These are phyloP conservation scores for Paragyromitra xinjiangensis DNA, from an alignment of 495 filamentous ascomycete species.

Conservation along the genomic window DNA sequence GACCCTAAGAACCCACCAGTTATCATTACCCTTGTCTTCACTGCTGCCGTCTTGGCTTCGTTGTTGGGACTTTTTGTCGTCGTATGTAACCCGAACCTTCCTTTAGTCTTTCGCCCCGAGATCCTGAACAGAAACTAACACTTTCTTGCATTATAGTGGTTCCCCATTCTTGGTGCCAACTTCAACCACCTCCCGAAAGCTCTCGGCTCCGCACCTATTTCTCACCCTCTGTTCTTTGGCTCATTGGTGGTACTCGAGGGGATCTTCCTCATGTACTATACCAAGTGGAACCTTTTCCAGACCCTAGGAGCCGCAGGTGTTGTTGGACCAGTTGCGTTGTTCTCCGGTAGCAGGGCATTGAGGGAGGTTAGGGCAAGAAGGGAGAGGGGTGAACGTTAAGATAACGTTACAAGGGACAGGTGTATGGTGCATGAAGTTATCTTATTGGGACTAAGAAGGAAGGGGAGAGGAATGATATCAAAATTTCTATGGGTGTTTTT, in stretches of 20 bases:
- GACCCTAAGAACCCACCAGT: constrained; percentile 83
- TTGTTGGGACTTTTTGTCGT: constrained; percentile 74
- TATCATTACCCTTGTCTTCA: constrained; percentile 81
- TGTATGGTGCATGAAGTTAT: constrained; percentile 1
- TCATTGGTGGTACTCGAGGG: constrained; percentile 87
- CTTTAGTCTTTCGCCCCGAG: background rate
- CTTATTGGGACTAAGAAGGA: constrained; percentile 2
- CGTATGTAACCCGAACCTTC: constrained; percentile 64
- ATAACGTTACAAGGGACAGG: background rate
- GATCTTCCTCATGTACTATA: constrained; percentile 95
- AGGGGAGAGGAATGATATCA: constrained; percentile 14
- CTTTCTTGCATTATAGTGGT: constrained; percentile 41
- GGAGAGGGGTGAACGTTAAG: constrained; percentile 77
- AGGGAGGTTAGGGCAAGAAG: constrained; percentile 90
- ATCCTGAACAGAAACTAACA: background rate
- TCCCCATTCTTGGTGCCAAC: constrained; percentile 78
- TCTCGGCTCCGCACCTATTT: constrained; percentile 73
- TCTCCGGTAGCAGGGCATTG: constrained; percentile 90
- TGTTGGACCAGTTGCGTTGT: constrained; percentile 74
- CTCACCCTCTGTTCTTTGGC: constrained; percentile 81
- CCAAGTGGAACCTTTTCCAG: constrained; percentile 91
- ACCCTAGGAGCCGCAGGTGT: constrained; percentile 75
- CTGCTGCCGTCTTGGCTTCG: constrained; percentile 72
- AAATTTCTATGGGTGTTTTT: constrained; percentile 10
- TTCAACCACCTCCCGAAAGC: constrained; percentile 79